Conservation (phyloP, 345 rosid genomes). For the Populus tremula region DNA sequence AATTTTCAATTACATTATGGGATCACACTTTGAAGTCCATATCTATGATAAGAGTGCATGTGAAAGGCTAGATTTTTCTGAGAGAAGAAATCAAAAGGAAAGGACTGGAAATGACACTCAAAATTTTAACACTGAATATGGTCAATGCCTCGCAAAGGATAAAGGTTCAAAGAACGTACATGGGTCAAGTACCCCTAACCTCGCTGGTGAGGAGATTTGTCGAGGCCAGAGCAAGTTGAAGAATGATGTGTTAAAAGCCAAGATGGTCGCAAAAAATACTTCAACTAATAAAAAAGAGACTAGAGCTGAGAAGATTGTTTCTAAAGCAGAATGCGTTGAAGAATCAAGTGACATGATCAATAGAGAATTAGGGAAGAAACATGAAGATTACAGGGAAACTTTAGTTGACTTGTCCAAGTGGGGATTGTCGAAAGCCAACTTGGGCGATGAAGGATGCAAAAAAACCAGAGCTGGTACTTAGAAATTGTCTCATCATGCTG, state of each 20-base stretch:
- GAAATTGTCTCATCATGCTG: neutral
- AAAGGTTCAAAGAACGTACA: conserved; percentile 9
- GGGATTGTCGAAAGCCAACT: conserved; percentile 14
- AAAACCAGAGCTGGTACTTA: neutral
- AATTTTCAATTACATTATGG: conserved; percentile 27
- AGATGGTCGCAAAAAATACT: neutral
- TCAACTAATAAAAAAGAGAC: neutral
- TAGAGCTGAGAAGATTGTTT: neutral
- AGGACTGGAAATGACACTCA: neutral
- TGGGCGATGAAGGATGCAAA: conserved; percentile 3
- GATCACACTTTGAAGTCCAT: conserved; percentile 35
- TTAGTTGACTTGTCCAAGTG: conserved; percentile 24
- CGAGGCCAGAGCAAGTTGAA: conserved; percentile 13
- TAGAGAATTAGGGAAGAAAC: conserved; percentile 16
- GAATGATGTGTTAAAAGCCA: conserved; percentile 12
- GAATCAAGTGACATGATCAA: conserved; percentile 21
- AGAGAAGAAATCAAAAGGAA: conserved; percentile 19
- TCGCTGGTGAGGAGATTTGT: neutral
- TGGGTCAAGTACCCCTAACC: conserved; percentile 13
- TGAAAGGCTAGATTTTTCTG: conserved; percentile 24
- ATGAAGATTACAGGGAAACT: conserved; percentile 2
- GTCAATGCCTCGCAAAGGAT: neutral
- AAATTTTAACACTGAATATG: conserved; percentile 5
- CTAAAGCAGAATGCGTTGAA: conserved; percentile 15
- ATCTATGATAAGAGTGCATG: conserved; percentile 35